These are phyloP conservation scores for Senna tora DNA, from an alignment of 306 rosid species.

Conservation along the genomic window DNA sequence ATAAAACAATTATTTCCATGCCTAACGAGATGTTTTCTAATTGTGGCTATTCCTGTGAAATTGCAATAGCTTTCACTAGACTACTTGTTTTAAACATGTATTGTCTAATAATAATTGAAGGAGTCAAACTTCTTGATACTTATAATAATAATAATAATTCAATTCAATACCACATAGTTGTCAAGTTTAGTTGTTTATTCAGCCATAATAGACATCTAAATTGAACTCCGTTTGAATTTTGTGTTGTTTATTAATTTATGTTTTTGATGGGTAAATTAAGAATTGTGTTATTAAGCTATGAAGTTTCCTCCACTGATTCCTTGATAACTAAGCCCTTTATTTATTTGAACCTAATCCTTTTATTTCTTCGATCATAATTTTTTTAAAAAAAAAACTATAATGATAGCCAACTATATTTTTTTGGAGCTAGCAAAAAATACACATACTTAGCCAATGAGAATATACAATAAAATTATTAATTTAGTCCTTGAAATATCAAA, in stretches of 20 bases:
- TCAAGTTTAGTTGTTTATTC: background rate
- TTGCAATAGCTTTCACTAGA: too few relatives aligned
- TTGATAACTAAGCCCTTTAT: background rate
- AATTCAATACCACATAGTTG: background rate
- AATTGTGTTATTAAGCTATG: conserved; percentile 10
- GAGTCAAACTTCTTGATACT: background rate
- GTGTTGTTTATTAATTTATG: background rate
- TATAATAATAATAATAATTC: background rate
- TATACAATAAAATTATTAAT: too few relatives aligned
- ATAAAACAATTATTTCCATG: background rate
- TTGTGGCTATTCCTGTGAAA: background rate
- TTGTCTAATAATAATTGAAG: background rate
- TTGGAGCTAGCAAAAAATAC: background rate
- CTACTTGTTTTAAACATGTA: background rate
- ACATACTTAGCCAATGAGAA: background rate
- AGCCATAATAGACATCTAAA: too few relatives aligned
- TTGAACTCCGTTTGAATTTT: too few relatives aligned
- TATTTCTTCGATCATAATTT: too few relatives aligned
- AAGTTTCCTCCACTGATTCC: background rate
- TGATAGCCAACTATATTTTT: background rate
- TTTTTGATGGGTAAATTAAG: too few relatives aligned
- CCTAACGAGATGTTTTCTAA: background rate
- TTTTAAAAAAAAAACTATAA: too few relatives aligned
- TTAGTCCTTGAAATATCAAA: too few relatives aligned
- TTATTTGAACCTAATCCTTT: too few relatives aligned